phyloP scores from a whole-genome alignment of 2,329 filamentous ascomycete genomes.

The Fusarium nurragi region DNA sequence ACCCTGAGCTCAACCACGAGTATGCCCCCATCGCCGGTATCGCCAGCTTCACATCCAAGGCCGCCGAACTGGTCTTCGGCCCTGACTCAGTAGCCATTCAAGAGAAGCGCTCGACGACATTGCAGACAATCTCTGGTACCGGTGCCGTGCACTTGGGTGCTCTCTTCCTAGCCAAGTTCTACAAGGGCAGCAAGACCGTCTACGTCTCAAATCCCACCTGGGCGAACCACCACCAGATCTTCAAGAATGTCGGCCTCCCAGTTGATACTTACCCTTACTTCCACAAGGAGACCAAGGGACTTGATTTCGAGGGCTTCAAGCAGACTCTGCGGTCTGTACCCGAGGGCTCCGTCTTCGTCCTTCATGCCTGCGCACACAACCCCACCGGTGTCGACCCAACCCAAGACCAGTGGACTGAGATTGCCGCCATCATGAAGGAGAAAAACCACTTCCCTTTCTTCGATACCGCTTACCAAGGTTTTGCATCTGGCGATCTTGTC shows the following conservation, averaged over 20 bases:
- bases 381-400: constrained; percentile 97
- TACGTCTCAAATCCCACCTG: constrained; percentile 97
- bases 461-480: constrained; percentile 97
- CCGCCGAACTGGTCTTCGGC: constrained; percentile 90
- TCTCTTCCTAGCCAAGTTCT: constrained; percentile 94
- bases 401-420: constrained; percentile 90
- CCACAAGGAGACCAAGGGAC: constrained; percentile 83
- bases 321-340: constrained; percentile 74
- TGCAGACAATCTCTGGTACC: constrained; percentile 97
- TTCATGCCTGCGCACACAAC: constrained; percentile 98
- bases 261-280: constrained; percentile 94
- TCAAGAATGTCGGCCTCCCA: constrained; percentile 84
- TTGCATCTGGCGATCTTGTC: constrained; percentile 88
- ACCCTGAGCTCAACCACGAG: constrained; percentile 95
- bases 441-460: constrained; percentile 97
- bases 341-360: constrained; percentile 83
- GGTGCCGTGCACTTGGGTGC: constrained; percentile 93
- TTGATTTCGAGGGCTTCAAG: constrained; percentile 93
- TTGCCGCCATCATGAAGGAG: constrained; percentile 78
- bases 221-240: constrained; percentile 99
- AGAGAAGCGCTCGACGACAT: constrained; percentile 81
- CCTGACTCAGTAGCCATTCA: constrained; percentile 79
- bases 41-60: constrained; percentile 84
- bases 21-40: constrained; percentile 97
- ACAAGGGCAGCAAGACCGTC: constrained; percentile 75